These are phyloP conservation scores for Clarireedia monteithiana DNA, from an alignment of 2,329 filamentous ascomycete genomes.

Conservation along the genomic window DNA sequence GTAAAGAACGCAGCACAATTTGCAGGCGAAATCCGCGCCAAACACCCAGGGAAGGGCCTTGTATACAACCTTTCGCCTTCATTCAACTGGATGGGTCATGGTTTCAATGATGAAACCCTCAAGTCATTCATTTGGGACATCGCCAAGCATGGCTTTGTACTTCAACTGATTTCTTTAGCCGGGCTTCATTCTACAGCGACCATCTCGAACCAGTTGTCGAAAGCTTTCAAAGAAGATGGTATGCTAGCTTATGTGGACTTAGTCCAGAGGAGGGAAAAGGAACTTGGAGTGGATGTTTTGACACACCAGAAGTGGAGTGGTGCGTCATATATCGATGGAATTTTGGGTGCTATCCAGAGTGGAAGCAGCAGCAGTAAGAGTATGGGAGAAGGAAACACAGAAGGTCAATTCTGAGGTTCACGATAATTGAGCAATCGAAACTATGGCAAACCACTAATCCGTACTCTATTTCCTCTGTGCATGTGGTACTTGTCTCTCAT, in stretches of 20 bases:
- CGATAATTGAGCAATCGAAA: neutral
- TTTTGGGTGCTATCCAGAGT: conserved; percentile 82
- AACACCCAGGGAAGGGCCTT: conserved; percentile 72
- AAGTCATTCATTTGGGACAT: conserved; percentile 96
- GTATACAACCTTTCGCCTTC: conserved; percentile 96
- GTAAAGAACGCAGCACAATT: conserved; percentile 71
- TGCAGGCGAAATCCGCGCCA: conserved; percentile 63
- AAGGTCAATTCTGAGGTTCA: conserved; percentile 49
- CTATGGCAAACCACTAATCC: neutral
- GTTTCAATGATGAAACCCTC: conserved; percentile 74
- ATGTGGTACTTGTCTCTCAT: neutral
- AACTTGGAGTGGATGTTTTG: conserved; percentile 42
- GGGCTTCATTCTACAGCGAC: conserved; percentile 59
- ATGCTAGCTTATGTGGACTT: conserved; percentile 98
- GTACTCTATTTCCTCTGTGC: neutral
- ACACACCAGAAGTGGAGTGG: conserved; percentile 46
- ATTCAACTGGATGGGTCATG: conserved; percentile 98
- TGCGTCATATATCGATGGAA: conserved; percentile 74
- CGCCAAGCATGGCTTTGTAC: conserved; percentile 73
- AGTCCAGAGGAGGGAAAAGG: conserved; percentile 84
- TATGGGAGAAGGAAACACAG: conserved; percentile 93
- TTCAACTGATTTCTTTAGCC: conserved; percentile 60
- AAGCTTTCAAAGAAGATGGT: conserved; percentile 77
- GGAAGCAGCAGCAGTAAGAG: conserved; percentile 83
- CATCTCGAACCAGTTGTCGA: conserved; percentile 65